A percentile compares a stretch with the other conserved stretches of the same genome.
These are phyloP conservation scores for Fusarium sp. DNA, from an alignment of 2,329 filamentous ascomycete species.

Conservation along the genomic window DNA sequence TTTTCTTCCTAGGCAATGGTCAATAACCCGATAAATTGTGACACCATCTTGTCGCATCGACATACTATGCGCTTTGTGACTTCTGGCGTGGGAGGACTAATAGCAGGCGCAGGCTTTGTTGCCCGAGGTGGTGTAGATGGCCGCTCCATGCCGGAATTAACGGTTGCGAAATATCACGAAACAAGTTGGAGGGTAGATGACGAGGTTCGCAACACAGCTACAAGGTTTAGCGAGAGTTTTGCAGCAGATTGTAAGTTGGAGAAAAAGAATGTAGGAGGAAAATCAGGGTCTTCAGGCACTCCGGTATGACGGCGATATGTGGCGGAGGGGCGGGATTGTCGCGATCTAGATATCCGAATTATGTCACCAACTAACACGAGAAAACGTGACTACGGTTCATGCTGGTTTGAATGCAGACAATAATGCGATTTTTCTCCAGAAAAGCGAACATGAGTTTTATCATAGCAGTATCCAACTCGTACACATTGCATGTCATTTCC, in stretches of 20 bases:
- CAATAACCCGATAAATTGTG: neutral
- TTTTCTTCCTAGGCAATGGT: constrained; percentile 76
- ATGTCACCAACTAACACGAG: constrained; percentile 48
- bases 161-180: neutral
- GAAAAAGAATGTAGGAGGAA: neutral
- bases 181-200: neutral
- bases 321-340: constrained; percentile 46
- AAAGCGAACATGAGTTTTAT: neutral
- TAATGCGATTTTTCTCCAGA: neutral
- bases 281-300: neutral
- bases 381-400: constrained; percentile 45
- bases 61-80: constrained; percentile 66
- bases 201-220: neutral
- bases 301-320: constrained; percentile 29
- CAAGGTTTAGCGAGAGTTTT: neutral
- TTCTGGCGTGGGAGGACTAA: constrained; percentile 65
- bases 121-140: constrained; percentile 58
- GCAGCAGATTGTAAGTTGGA: neutral
- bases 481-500: constrained; percentile 1
- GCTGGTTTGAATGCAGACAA: neutral
- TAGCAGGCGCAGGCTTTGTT: constrained; percentile 46
- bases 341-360: constrained; percentile 32
- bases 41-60: neutral
- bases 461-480: neutral
- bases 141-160: constrained; percentile 56